phyloP scores from a whole-genome alignment of 345 rosid genomes.

The Pelargonium nanum region DNA sequence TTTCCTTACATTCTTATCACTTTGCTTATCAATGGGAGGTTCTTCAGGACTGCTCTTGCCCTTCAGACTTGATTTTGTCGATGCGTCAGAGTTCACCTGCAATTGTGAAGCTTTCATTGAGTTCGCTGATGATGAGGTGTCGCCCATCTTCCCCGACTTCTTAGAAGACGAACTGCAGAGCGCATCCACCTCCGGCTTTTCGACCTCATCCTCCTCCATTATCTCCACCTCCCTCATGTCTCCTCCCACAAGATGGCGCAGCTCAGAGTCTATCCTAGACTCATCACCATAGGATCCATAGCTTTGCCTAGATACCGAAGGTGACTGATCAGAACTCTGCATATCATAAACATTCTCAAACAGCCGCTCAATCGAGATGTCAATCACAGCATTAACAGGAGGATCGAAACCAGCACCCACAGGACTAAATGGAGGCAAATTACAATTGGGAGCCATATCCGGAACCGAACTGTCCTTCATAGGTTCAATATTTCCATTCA shows the following conservation, averaged over 20 bases:
- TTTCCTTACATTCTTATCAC: conserved; percentile 31
- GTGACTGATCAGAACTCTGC: conserved; percentile 82
- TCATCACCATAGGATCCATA: conserved; percentile 72
- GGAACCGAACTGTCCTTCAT: conserved; percentile 30
- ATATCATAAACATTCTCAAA: conserved; percentile 75
- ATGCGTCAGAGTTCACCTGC: conserved; percentile 22
- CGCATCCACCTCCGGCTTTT: conserved; percentile 32
- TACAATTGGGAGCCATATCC: conserved; percentile 22
- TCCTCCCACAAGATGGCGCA: conserved; percentile 61
- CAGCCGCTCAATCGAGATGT: conserved; percentile 62
- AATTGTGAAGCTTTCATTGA: conserved; percentile 24
- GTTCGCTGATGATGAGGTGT: conserved; percentile 26
- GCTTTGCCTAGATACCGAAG: conserved; percentile 68
- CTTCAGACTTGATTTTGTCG: conserved; percentile 26
- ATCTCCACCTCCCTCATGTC: conserved; percentile 48
- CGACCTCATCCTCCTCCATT: conserved; percentile 41
- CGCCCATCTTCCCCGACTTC: conserved; percentile 37
- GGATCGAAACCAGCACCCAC: conserved; percentile 7
- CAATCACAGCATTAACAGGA: conserved; percentile 24
- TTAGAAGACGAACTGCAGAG: conserved; percentile 34
- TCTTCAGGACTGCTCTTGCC: conserved; percentile 29
- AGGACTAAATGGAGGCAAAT: conserved; percentile 25
- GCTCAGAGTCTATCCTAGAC: conserved; percentile 78
- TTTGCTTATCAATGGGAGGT: conserved; percentile 30
- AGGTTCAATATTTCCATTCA: conserved; percentile 21